A percentile compares a stretch with the other conserved stretches of the same genome.
Evolutionary conservation across 169 alveolate species (phyloP).

Genomic region (Cryptosporidium parvum): DNA sequence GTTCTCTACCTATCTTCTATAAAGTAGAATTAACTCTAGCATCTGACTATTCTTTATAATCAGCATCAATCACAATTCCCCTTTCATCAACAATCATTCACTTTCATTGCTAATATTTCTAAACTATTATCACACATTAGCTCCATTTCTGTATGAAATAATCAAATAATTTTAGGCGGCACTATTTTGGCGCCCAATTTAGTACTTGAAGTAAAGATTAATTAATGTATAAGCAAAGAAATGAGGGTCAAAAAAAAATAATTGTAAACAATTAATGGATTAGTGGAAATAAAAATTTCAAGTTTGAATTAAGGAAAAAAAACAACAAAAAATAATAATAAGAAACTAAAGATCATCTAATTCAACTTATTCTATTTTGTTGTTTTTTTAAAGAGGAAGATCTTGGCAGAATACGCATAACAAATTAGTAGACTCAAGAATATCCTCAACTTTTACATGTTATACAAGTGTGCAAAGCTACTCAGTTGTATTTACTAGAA

Average conservation of each 20-base stretch:
- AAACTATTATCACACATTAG: not conserved
- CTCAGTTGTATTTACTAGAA: not conserved
- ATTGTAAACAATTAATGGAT: not conserved
- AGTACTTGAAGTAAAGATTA: constrained; percentile 8
- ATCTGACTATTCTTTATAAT: not conserved
- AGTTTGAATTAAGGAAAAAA: not conserved
- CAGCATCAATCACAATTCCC: not conserved
- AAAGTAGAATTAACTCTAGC: not conserved
- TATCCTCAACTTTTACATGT: not conserved
- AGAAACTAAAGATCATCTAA: not conserved
- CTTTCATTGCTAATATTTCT: not conserved
- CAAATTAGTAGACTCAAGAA: not conserved
- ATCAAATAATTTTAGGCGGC: not conserved
- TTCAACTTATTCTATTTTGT: not conserved
- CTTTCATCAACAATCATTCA: not conserved
- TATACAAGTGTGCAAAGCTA: constrained; percentile 1
- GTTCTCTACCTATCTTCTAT: not conserved
- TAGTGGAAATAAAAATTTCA: not conserved
- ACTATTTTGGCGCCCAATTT: not conserved
- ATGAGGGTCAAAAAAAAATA: constrained; percentile 9
- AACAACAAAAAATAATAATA: not conserved
- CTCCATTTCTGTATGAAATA: not conserved
- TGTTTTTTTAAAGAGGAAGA: not conserved
- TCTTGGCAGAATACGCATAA: not conserved
- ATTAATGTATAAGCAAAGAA: not conserved